Percentiles rank a stretch among this genome's conserved stretches.
phyloP scores from a whole-genome alignment of 2,329 filamentous ascomycete genomes.

The Fusarium sulawesiense region DNA sequence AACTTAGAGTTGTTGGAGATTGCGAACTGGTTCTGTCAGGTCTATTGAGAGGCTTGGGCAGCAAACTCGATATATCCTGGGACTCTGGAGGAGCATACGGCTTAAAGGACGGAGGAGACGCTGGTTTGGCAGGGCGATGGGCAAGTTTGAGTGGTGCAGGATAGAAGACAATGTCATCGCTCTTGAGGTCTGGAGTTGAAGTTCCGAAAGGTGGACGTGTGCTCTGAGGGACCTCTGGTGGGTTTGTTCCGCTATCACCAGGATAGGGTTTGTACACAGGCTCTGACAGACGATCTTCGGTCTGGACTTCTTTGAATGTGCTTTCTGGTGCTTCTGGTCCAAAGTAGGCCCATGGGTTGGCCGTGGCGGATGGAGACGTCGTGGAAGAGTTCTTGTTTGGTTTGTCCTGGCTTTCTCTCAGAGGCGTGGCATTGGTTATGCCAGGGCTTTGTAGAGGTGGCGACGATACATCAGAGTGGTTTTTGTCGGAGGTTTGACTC shows the following conservation, averaged over 20 bases:
- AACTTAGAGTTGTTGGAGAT: slow-evolving; percentile 35
- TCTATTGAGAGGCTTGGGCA: slow-evolving; percentile 12
- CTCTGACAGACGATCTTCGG: slow-evolving; percentile 16
- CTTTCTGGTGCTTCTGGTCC: slow-evolving; percentile 38
- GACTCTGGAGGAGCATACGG: slow-evolving; percentile 45
- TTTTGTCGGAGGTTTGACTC: background rate
- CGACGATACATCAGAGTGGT: slow-evolving; percentile 45
- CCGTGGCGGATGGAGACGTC: slow-evolving; percentile 24
- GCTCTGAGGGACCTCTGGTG: slow-evolving; percentile 26
- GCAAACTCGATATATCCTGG: slow-evolving; percentile 22
- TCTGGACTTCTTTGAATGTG: slow-evolving; percentile 1
- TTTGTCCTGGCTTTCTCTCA: slow-evolving; percentile 12
- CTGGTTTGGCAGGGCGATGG: slow-evolving; percentile 40
- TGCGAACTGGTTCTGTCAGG: slow-evolving; percentile 36
- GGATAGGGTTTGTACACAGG: slow-evolving; percentile 36
- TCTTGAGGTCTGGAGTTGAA: slow-evolving; percentile 25
- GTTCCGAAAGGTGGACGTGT: slow-evolving; percentile 25
- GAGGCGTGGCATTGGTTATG: background rate
- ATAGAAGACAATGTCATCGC: slow-evolving; percentile 31
- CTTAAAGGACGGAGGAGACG: slow-evolving; percentile 42
- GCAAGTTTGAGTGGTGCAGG: slow-evolving; percentile 46
- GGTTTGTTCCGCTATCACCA: slow-evolving; percentile 14
- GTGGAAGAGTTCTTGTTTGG: slow-evolving; percentile 8
- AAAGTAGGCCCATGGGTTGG: slow-evolving; percentile 52
- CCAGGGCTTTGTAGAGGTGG: slow-evolving; percentile 45